Evolutionary conservation across 1,284 basidiomycete species (phyloP).

Genomic region (Wallemia hederae): DNA sequence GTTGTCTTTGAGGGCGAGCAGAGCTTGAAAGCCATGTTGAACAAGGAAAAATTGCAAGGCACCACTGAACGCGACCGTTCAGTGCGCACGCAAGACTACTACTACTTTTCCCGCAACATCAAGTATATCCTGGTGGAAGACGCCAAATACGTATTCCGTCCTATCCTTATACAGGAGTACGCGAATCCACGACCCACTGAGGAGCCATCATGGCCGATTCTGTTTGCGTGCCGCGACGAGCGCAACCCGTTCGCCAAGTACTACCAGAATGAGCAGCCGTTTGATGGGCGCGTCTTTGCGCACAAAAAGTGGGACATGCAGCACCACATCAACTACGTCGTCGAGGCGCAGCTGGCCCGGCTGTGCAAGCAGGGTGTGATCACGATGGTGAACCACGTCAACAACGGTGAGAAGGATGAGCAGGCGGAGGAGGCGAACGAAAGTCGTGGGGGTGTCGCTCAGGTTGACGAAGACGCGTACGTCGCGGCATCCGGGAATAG

Average conservation of each 20-base stretch:
- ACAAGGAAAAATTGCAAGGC: not conserved
- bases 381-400: not conserved
- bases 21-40: not conserved
- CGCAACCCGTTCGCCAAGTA: not conserved
- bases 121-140: not conserved
- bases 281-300: not conserved
- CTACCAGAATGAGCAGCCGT: not conserved
- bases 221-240: not conserved
- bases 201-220: not conserved
- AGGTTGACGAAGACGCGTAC: not conserved
- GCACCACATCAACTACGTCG: not conserved
- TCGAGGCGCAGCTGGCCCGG: not conserved
- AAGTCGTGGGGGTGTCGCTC: no score
- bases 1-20: not conserved
- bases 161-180: not conserved
- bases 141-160: not conserved
- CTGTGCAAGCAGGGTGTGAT: not conserved
- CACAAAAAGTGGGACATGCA: not conserved
- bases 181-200: not conserved
- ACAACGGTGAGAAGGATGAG: not conserved
- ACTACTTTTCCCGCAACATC: not conserved
- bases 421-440: not conserved
- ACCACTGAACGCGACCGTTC: not conserved
- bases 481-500: not conserved
- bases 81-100: not conserved